Conservation (phyloP, 306 rosid species). For the Pachyrhizus erosus region DNA sequence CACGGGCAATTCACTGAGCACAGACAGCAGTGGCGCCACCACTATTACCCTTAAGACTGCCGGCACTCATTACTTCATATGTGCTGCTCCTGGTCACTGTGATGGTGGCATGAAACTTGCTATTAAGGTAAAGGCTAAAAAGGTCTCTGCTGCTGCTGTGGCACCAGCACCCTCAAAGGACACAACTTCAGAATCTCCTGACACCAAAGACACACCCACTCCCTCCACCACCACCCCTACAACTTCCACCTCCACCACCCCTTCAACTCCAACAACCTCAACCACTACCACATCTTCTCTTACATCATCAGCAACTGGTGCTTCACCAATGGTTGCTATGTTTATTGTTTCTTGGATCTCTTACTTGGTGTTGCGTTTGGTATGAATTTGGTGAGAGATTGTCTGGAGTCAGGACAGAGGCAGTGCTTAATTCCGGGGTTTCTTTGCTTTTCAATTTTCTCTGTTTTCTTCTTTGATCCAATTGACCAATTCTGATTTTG, state of each 20-base stretch:
- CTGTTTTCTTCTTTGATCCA: neutral
- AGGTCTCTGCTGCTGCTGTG: constrained; percentile 40
- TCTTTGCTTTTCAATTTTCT: constrained; percentile 22
- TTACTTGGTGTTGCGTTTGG: constrained; percentile 31
- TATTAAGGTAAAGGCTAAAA: constrained; percentile 55
- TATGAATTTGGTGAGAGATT: neutral
- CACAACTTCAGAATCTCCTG: constrained; percentile 35
- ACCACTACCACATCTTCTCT: neutral
- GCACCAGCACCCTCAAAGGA: constrained; percentile 42
- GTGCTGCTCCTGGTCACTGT: constrained; percentile 69
- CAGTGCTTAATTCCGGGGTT: constrained; percentile 72
- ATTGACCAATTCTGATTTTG: neutral
- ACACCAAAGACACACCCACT: constrained; percentile 49
- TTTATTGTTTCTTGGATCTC: constrained; percentile 46
- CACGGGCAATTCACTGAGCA: constrained; percentile 59
- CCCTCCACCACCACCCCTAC: constrained; percentile 42
- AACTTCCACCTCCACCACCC: neutral
- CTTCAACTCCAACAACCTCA: neutral
- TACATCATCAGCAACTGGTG: constrained; percentile 42
- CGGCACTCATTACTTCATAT: constrained; percentile 82
- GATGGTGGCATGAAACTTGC: constrained; percentile 86
- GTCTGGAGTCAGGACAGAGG: constrained; percentile 73
- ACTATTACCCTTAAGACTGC: constrained; percentile 68
- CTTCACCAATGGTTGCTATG: constrained; percentile 45
- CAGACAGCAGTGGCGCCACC: constrained; percentile 82